Evolutionary conservation across 345 rosid genomes (phyloP), one percentile per base, ranked within the genome.

Genomic region (Noccaea bulbosa): DNA sequence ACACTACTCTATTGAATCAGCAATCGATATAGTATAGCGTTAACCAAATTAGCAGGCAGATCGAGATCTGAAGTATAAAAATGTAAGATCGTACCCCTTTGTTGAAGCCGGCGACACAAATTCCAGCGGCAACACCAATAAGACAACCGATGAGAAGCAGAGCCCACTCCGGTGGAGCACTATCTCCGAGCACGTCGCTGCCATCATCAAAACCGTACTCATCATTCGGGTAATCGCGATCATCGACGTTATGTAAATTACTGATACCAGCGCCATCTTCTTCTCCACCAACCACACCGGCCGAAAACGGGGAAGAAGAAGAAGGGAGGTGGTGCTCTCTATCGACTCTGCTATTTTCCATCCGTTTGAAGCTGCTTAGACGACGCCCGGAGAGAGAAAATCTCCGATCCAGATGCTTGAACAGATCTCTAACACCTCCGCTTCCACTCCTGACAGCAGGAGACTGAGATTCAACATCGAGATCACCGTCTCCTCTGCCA

Each of bases 121-220:
- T 83, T 61, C 97, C 98, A 24, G 97, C 84, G 61, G 96, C 94
- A 17, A 93, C 91, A 47, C 97, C 97, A 17, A 93, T 87, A 54
- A 93, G 89, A 81, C 97, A 89, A 2, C 97, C 90, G 56, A 94
- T 80, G 38, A 94, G 96, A 50, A 93, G 87, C 73, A 93, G 74
- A 34, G 94, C 97, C 96, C 99, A 91, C 55, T 93, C 97, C 14
- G 98, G 98, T 50, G 98, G 90, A 14, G 97, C 97, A 45, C 83
- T 86, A 52, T 87, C 95, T 5, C 78, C 90, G 8, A 88, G 78
- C 24, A 78, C 86, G 70, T 86, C 76, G 55, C 54, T 72, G 3
- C 57, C 76, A 5, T 65, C 85, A 69, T 78, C 84, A 14, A 58
- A 67, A 1, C 59, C 69, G 24, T 76, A 82, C 22, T 65, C 77